Evolutionary conservation across 352 stramenopile genomes (phyloP).

Genomic region (Thraustotheca clavata): DNA sequence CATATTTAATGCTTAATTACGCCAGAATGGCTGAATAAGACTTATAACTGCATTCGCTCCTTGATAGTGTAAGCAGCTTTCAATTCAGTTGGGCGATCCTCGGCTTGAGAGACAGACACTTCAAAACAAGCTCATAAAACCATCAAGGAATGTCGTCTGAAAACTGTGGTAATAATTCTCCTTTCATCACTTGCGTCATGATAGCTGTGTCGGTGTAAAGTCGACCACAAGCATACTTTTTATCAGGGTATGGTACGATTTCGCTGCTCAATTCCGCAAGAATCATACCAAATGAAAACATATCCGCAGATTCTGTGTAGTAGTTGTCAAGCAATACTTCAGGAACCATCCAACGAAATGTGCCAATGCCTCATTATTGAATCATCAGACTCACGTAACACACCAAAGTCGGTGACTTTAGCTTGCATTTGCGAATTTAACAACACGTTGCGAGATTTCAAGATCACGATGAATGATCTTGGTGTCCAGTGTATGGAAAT

Average conservation of each 20-base stretch:
- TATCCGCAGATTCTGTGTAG: slow-evolving; percentile 5
- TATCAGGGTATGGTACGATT: background rate
- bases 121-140: background rate
- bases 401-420: slow-evolving; percentile 12
- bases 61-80: too few relatives aligned
- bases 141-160: background rate
- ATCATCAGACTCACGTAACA: background rate
- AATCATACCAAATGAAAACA: slow-evolving; percentile 12
- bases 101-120: background rate
- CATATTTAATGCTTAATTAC: too few relatives aligned
- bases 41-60: too few relatives aligned
- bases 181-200: slow-evolving; percentile 10
- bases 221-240: background rate
- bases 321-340: slow-evolving; percentile 8
- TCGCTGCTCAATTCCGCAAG: background rate
- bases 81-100: background rate
- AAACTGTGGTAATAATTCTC: background rate
- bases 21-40: too few relatives aligned
- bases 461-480: slow-evolving; percentile 15
- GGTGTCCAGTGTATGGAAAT: slow-evolving; percentile 1
- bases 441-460: slow-evolving; percentile 13
- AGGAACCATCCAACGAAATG: slow-evolving; percentile 11
- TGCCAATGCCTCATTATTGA: slow-evolving; percentile 14
- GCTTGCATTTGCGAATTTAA: background rate
- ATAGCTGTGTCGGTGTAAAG: slow-evolving; percentile 8